phyloP scores from a whole-genome alignment of 768 basidiomycete species.

The Termitomyces sp. region DNA sequence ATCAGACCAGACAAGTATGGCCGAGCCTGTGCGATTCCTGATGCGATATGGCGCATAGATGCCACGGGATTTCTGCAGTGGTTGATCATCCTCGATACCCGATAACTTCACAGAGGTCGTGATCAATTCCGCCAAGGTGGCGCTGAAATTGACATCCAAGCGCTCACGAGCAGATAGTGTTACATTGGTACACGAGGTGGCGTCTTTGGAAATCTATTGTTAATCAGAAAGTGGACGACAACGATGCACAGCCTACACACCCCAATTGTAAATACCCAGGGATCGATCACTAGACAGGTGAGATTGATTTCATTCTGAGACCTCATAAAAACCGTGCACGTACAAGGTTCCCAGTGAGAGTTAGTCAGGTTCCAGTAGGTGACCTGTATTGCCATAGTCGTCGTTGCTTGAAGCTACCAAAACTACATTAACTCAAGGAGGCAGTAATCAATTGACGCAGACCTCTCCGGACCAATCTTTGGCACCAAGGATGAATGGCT shows the following conservation, averaged over 20 bases:
- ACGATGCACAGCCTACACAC: constrained; percentile 28
- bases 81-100: constrained; percentile 66
- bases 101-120: constrained; percentile 68
- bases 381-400: constrained; percentile 75
- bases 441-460: constrained; percentile 8
- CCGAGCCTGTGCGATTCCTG: constrained; percentile 84
- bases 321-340: constrained; percentile 17
- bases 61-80: constrained; percentile 75
- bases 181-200: constrained; percentile 48
- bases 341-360: constrained; percentile 96
- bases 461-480: constrained; percentile 96
- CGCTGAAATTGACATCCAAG: constrained; percentile 87
- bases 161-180: constrained; percentile 72
- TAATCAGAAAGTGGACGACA: neutral
- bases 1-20: constrained; percentile 84
- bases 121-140: constrained; percentile 83
- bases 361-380: constrained; percentile 97
- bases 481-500: constrained; percentile 75
- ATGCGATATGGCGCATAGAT: constrained; percentile 92
- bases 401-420: constrained; percentile 73
- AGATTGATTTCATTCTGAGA: constrained; percentile 1
- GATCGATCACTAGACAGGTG: constrained; percentile 74
- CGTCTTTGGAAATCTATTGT: constrained; percentile 49
- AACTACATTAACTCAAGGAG: neutral
- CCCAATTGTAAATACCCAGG: constrained; percentile 82